Base-by-base conservation (phyloP, 345 rosid species). In the Passiflora organensis region DNA sequence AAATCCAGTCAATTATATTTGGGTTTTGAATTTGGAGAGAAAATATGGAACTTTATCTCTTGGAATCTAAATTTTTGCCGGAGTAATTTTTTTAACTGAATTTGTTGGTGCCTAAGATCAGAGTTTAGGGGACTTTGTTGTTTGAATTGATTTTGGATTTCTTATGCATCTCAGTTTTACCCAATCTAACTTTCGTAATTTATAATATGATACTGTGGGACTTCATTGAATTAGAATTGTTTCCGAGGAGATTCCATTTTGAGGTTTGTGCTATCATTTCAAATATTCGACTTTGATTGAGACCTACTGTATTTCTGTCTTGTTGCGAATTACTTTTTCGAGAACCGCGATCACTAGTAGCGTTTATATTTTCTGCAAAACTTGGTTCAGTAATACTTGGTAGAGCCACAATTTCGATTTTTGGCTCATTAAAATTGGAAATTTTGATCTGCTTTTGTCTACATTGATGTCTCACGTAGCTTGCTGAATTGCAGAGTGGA, bases 401-500 rank as follows among this genome's bases (percentile, higher is more conserved):
- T 57, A 2, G 17, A 57, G 23, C 14, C 1, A 15, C 36, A 4
- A 4, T 6, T 2, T 5, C 1, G 32, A 2, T 24, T 25, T 25
- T 15, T 12, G n/a, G 15, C 28, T 34, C 38, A 17, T 13, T 24
- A 0, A 6, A 25, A 8, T 3, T 41, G n/a, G 4, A 8, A 48
- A 53, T 6, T 23, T 10, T 28, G 13, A 45, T 10, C 16, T 3
- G 12, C 1, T 23, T 55, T 4, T 43, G 34, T 55, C 51, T n/a
- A 22, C 36, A 23, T 24, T 28, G 15, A n/a, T 20, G 21, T 6
- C 6, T 42, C 41, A 21, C 0, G 10, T 14, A 21, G 41, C 43
- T 0, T 43, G 11, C 53, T 68, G 8, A 56, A 38, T 54, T 44
- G 70, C 85, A 93, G 97, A 93, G 68, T 89, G 95, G 97, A 91